phyloP scores from a whole-genome alignment of 257 asterid species.

The Solanum chiquidenum region DNA sequence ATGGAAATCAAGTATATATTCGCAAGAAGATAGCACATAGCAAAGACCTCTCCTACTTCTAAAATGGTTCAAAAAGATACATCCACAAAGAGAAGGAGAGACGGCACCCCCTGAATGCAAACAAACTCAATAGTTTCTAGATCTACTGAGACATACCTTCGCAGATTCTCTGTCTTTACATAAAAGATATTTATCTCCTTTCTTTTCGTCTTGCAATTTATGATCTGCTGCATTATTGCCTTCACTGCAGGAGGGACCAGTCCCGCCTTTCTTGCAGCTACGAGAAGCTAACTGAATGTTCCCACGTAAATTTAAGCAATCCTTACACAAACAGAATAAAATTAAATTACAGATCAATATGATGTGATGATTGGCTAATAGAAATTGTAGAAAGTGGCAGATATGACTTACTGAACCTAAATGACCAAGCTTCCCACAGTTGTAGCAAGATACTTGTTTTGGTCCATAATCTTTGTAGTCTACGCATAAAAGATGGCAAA shows the following conservation, averaged over 20 bases:
- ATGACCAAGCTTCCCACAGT: background rate
- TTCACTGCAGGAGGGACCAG: background rate
- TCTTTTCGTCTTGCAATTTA: background rate
- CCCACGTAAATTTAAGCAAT: background rate
- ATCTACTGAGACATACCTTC: background rate
- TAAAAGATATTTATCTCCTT: background rate
- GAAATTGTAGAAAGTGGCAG: background rate
- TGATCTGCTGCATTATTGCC: background rate
- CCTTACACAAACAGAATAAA: background rate
- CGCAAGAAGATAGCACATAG: background rate
- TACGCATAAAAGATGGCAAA: background rate
- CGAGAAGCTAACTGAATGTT: background rate
- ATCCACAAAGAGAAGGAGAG: background rate
- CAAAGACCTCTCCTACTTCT: background rate
- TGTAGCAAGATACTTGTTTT: background rate
- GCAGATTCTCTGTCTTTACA: background rate
- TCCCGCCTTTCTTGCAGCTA: background rate
- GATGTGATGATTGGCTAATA: background rate
- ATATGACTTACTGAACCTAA: background rate
- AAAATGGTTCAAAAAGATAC: background rate
- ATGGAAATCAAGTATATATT: background rate
- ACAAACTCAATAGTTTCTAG: background rate
- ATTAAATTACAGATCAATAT: background rate
- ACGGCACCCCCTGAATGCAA: background rate
- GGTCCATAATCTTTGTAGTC: background rate